Evolutionary conservation across 768 basidiomycete genomes (phyloP), one percentile per base, ranked within the genome.

Genomic region (Pluteus cervinus): DNA sequence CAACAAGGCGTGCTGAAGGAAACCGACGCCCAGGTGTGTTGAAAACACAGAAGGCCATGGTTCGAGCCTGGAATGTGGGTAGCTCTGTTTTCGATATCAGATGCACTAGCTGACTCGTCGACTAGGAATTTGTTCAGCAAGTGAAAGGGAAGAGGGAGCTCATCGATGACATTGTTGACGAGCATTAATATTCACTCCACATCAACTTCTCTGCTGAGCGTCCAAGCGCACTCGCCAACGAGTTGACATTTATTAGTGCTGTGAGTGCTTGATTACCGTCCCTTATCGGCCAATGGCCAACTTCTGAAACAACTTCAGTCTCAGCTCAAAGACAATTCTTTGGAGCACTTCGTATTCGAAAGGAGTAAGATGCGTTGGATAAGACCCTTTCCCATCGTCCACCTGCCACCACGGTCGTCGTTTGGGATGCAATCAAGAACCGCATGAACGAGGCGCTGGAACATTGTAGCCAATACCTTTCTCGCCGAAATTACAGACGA

Each of bases 271-370:
- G 5, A 16, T 32, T n/a, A 33, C 6, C n/a, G n/a, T n/a, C n/a
- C n/a, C n/a, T n/a, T 37, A 18, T 37, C n/a, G 2, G 21, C 24
- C 34, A 18, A 14, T 22, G 11, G 22, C 23, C 37, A 12, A n/a
- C 21, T 43, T 28, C 20, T 25, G 6, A n/a, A n/a, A n/a, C n/a
- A n/a, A n/a, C 9, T 35, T 16, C 20, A 59, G 56, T 60, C 54
- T 3, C 58, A 58, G 20, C 30, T 61, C 7, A 58, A 39, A 60
- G 57, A 36, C 37, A 47, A 4, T 59, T 53, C 34, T 61, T 59
- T 29, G 50, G 54, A 2, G 53, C 45, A 5, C 50, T 58, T 24
- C 55, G 50, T 3, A 53, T 60, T 24, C 45, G 51, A 5, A 58
- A 60, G 33, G 47, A 49, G 16, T 56, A 57, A 36, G 57, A 59